A percentile compares a stretch with the other conserved stretches of the same genome.
Conservation (phyloP, 1,284 basidiomycete genomes). For the Inonotus obliquus region DNA sequence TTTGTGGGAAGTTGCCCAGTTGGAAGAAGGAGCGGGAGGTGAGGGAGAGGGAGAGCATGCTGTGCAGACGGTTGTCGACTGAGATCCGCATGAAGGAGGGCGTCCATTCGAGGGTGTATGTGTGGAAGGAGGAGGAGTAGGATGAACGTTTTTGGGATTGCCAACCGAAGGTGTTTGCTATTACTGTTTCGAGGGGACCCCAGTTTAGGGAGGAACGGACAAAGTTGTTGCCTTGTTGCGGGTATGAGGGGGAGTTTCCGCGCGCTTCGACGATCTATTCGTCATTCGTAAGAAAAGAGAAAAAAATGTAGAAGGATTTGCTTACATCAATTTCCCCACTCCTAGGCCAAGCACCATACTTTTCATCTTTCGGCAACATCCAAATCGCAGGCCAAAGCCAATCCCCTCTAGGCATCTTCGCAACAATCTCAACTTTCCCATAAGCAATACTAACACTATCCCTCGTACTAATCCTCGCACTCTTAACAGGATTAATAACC, state of each 20-base stretch:
- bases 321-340: constrained; percentile 35
- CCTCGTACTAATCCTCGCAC: constrained; percentile 68
- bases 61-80: constrained; percentile 13
- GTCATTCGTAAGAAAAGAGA: background rate
- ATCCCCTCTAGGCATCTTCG: constrained; percentile 57
- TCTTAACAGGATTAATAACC: constrained; percentile 74
- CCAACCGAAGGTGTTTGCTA: constrained; percentile 35
- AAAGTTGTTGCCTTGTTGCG: constrained; percentile 29
- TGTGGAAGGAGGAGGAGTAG: constrained; percentile 36
- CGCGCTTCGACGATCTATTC: constrained; percentile 27
- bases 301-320: too few relatives aligned
- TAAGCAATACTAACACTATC: constrained; percentile 57
- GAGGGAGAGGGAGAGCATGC: constrained; percentile 28
- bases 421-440: constrained; percentile 70
- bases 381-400: constrained; percentile 86
- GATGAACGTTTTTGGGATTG: constrained; percentile 32
- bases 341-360: constrained; percentile 74
- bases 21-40: constrained; percentile 33
- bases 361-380: constrained; percentile 69
- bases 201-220: constrained; percentile 36
- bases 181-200: constrained; percentile 31
- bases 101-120: constrained; percentile 42
- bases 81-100: constrained; percentile 30
- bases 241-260: constrained; percentile 14
- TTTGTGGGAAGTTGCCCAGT: constrained; percentile 33